Evolutionary conservation across 2,329 filamentous ascomycete genomes (phyloP), one percentile per base, ranked within the genome.

Genomic region (Ascochyta lentis): DNA sequence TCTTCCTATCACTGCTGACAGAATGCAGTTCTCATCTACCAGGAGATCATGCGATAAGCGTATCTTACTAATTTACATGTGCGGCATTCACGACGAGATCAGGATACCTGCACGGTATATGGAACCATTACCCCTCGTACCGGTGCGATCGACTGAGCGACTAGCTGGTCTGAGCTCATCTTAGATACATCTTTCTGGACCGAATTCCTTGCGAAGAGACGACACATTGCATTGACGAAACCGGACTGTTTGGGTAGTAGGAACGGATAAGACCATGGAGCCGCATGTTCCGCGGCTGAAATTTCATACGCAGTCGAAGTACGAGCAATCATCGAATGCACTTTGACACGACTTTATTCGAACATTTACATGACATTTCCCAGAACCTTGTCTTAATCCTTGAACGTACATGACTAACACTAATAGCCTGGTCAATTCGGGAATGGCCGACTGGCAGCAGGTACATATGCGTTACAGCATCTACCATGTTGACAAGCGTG

Each of bases 21-120:
- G 26, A 22, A 23, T 45, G 15, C 58, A 88, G 86, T 81, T 73
- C 83, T 99, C 75, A 99, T 99, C 78, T 99, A 94, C 80, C 88
- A 97, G 77, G 95, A 99, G 81, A 98, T 98, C 71, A 98, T 89
- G 87, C 84, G 87, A 78, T 88, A 83, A 79, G 64, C 64, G 53
- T 42, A 40, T 44, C 47, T 46, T 42, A 47, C 42, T 56, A 51
- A 48, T 49, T 51, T 39, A 40, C 33, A 51, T 50, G 49, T 62
- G 61, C 57, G 63, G 60, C 46, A 65, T 62, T 54, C 59, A 67
- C 63, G 56, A 60, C 57, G 56, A 61, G 64, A 64, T 61, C 49
- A 60, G 51, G 54, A 65, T 58, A 56, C 60, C 58, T 63, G 54
- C 54, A 45, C 49, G 52, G 57, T 56, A 61, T 48, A 59, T 59